A percentile compares a stretch with the other conserved stretches of the same genome.
Evolutionary conservation across 192 early-diverging fungal genomes (phyloP).

Genomic region (Diversispora eburnea): DNA sequence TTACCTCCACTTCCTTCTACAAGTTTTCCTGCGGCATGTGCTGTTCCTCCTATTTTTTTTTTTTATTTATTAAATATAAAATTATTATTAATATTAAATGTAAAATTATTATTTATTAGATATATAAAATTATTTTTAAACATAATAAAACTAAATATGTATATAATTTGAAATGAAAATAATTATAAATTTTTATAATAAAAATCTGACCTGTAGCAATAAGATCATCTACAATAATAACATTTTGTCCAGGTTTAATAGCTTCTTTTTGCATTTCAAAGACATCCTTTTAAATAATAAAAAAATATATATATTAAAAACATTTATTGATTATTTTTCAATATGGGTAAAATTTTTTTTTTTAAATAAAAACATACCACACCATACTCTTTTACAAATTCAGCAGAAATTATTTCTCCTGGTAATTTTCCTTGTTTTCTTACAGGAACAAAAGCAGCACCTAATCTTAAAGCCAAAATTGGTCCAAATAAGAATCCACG

Average conservation of each 20-base stretch:
- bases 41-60: constrained; percentile 61
- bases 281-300: constrained; percentile 55
- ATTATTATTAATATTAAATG: no score
- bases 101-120: no score
- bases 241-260: constrained; percentile 75
- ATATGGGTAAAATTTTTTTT: neutral
- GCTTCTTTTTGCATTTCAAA: constrained; percentile 89
- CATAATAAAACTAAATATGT: no score
- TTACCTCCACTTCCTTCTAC: constrained; percentile 69
- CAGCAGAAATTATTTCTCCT: constrained; percentile 62
- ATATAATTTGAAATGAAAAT: no score
- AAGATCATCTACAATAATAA: constrained; percentile 94
- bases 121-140: no score
- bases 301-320: neutral
- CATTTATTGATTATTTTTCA: neutral
- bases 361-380: constrained; percentile 41
- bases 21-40: constrained; percentile 79
- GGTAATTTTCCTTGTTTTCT: constrained; percentile 97
- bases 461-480: constrained; percentile 81
- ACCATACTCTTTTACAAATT: constrained; percentile 96
- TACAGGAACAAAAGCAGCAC: constrained; percentile 89
- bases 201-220: constrained; percentile 71
- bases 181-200: neutral
- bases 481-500: constrained; percentile 98
- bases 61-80: no score